Percentiles rank a stretch among this genome's conserved stretches.
phyloP scores from a whole-genome alignment of 768 basidiomycete genomes.

The Boletellus ananas region DNA sequence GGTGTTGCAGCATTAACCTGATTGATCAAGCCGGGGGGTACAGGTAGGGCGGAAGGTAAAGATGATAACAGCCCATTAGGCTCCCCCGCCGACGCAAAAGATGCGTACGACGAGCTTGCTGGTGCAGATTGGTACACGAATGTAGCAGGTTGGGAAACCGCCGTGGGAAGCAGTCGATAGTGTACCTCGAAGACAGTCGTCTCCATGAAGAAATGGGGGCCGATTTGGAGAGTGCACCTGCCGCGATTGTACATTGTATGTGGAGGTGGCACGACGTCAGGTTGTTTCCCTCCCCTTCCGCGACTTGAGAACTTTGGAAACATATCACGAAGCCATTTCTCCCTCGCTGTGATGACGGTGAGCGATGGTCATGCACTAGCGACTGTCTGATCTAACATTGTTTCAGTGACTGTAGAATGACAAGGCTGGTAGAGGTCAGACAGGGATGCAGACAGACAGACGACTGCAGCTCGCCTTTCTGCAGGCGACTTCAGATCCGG shows the following conservation, averaged over 20 bases:
- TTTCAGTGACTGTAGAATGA: constrained; percentile 62
- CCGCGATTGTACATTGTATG: constrained; percentile 65
- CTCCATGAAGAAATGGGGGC: constrained; percentile 68
- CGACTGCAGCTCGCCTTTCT: constrained; percentile 47
- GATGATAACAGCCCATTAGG: constrained; percentile 45
- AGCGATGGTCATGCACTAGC: constrained; percentile 12
- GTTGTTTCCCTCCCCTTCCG: constrained; percentile 53
- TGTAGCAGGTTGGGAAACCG: constrained; percentile 20
- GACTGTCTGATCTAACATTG: constrained; percentile 48
- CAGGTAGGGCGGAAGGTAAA: constrained; percentile 40
- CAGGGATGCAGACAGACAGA: background rate
- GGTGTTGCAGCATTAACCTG: constrained; percentile 66
- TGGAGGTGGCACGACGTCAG: constrained; percentile 53
- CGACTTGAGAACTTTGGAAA: constrained; percentile 74
- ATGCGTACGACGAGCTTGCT: constrained; percentile 26
- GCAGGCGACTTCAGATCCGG: constrained; percentile 43
- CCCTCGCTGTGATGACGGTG: constrained; percentile 48
- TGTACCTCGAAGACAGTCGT: constrained; percentile 72
- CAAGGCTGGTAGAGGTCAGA: constrained; percentile 40
- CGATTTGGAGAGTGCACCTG: constrained; percentile 67
- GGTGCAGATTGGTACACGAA: constrained; percentile 28
- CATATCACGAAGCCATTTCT: constrained; percentile 60
- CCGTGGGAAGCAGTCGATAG: constrained; percentile 45
- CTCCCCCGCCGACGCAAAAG: constrained; percentile 23
- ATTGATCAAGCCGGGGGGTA: constrained; percentile 55